Evolutionary conservation across 2,329 filamentous ascomycete genomes (phyloP).

Genomic region (Tolypocladium nubicola): DNA sequence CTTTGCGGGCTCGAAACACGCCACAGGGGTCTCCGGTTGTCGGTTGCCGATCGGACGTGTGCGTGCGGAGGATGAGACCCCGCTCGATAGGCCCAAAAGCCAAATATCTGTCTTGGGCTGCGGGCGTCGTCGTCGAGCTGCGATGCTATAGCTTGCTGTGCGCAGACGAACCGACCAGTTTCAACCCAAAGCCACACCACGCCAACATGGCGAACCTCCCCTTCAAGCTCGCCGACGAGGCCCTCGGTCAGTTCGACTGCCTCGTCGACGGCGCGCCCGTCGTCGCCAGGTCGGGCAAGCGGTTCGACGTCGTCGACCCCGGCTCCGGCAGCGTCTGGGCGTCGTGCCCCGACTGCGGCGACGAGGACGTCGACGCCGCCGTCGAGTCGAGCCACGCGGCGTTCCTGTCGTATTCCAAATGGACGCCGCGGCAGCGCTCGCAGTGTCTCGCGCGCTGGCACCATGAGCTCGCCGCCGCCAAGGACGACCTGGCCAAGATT

Average conservation of each 20-base stretch:
- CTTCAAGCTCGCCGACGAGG: slow-evolving; percentile 33
- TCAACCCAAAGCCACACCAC: neutral
- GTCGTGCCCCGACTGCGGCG: slow-evolving; percentile 34
- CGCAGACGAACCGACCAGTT: neutral
- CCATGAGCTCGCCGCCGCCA: slow-evolving; percentile 20
- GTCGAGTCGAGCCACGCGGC: slow-evolving; percentile 24
- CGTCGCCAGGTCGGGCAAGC: slow-evolving; percentile 30
- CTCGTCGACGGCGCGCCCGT: slow-evolving; percentile 38
- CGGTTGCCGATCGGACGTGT: neutral
- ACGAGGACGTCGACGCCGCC: slow-evolving; percentile 26
- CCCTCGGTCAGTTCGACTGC: slow-evolving; percentile 37
- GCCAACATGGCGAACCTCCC: slow-evolving; percentile 14
- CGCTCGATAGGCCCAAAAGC: neutral
- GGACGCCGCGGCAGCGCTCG: slow-evolving; percentile 22
- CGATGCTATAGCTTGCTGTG: neutral
- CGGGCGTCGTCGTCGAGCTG: neutral
- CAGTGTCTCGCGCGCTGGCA: slow-evolving; percentile 25
- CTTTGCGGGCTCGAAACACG: neutral
- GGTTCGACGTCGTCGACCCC: slow-evolving; percentile 43
- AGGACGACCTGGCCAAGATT: slow-evolving; percentile 27
- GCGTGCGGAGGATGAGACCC: neutral
- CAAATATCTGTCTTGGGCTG: neutral
- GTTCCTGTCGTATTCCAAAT: slow-evolving; percentile 26
- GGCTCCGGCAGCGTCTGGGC: slow-evolving; percentile 40
- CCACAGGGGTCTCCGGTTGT: neutral